Evolutionary conservation across 2,329 filamentous ascomycete genomes (phyloP).

Genomic region (Elsinoe necatrix): DNA sequence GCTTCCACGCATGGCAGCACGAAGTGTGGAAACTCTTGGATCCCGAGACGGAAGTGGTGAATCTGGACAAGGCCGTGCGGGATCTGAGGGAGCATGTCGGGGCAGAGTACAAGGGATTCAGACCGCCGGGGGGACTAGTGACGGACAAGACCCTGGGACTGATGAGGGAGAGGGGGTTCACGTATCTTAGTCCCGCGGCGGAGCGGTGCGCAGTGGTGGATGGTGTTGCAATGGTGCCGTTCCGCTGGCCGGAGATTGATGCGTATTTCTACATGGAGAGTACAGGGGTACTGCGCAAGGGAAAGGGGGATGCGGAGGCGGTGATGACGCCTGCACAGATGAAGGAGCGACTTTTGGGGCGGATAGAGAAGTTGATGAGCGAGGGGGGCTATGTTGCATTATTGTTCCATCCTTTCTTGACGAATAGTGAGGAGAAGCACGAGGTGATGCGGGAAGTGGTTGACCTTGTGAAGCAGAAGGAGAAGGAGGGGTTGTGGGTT

Average conservation of each 20-base stretch:
- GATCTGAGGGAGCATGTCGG: slow-evolving; percentile 19
- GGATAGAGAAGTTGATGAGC: slow-evolving; percentile 26
- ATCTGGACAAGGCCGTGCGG: slow-evolving; percentile 26
- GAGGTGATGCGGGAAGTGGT: slow-evolving; percentile 25
- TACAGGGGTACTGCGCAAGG: slow-evolving; percentile 24
- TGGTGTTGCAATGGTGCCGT: slow-evolving; percentile 19
- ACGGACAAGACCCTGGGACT: slow-evolving; percentile 26
- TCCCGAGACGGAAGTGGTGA: slow-evolving; percentile 20
- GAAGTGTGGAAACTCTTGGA: slow-evolving; percentile 28
- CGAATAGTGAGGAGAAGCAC: slow-evolving; percentile 21
- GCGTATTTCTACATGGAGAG: slow-evolving; percentile 30
- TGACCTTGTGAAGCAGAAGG: slow-evolving; percentile 23
- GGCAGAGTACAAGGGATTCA: slow-evolving; percentile 25
- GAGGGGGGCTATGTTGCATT: slow-evolving; percentile 25
- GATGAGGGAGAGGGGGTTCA: slow-evolving; percentile 24
- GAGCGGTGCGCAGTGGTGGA: slow-evolving; percentile 23
- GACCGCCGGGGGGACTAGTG: slow-evolving; percentile 28
- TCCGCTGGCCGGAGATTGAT: slow-evolving; percentile 26
- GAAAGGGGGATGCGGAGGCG: slow-evolving; percentile 23
- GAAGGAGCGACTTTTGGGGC: slow-evolving; percentile 20
- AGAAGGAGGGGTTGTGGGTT: slow-evolving; percentile 26
- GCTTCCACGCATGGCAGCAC: slow-evolving; percentile 30
- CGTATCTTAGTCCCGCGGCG: slow-evolving; percentile 29
- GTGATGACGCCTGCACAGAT: slow-evolving; percentile 21
- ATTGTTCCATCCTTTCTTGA: slow-evolving; percentile 30